Conservation (phyloP, 2,329 filamentous ascomycete species). For the Epichloe hybrida region DNA sequence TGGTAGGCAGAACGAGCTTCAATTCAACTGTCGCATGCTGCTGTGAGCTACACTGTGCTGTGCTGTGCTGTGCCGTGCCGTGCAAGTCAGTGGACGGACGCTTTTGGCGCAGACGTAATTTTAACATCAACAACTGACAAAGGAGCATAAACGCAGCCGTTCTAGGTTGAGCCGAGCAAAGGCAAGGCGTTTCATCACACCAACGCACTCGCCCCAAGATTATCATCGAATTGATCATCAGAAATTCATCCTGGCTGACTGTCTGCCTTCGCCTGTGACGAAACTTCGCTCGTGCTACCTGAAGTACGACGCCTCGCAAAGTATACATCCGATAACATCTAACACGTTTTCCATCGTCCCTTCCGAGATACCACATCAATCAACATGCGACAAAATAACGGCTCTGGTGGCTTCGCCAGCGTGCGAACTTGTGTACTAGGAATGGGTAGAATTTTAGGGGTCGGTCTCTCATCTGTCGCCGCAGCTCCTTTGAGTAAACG, state of each 20-base stretch:
- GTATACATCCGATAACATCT: not conserved
- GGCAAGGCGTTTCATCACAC: not conserved
- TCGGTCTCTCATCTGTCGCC: constrained; percentile 33
- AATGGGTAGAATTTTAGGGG: constrained; percentile 36
- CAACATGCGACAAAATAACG: constrained; percentile 15
- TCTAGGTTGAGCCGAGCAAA: not conserved
- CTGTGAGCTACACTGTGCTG: not conserved
- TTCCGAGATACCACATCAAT: not conserved
- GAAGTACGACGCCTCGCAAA: not conserved
- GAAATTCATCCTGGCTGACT: not conserved
- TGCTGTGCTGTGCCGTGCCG: no score
- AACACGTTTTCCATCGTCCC: not conserved
- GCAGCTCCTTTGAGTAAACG: constrained; percentile 30
- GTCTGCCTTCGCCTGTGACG: not conserved
- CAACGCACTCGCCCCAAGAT: not conserved
- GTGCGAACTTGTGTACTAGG: constrained; percentile 37
- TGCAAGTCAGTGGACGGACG: not conserved
- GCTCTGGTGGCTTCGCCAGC: constrained; percentile 22
- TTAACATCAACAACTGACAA: not conserved
- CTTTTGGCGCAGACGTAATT: not conserved
- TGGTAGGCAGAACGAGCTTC: not conserved
- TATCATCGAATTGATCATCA: not conserved
- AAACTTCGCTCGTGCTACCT: not conserved
- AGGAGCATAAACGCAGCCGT: not conserved
- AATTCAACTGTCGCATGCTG: not conserved